Evolutionary conservation across 1,284 basidiomycete genomes (phyloP).

Genomic region (Trichosporon faecale): DNA sequence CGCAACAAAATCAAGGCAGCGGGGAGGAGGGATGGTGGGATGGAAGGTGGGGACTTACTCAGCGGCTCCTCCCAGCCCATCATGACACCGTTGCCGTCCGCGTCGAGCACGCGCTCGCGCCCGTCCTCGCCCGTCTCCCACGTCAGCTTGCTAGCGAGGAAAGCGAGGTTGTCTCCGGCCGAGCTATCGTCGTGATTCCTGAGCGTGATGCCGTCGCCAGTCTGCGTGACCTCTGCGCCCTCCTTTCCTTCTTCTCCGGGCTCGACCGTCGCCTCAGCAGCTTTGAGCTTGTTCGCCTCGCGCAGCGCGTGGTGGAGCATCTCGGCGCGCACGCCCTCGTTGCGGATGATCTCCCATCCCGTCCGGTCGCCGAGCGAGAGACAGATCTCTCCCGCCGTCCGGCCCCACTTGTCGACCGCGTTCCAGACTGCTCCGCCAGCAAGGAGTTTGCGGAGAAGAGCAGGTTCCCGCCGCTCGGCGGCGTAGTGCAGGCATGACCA

Average conservation of each 20-base stretch:
- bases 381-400: slow-evolving; percentile 84
- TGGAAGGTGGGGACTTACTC: slow-evolving; percentile 56
- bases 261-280: not conserved
- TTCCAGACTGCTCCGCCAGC: slow-evolving; percentile 90
- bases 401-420: slow-evolving; percentile 71
- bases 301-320: slow-evolving; percentile 51
- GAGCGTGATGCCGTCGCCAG: slow-evolving; percentile 32
- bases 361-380: slow-evolving; percentile 73
- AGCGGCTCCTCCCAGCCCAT: slow-evolving; percentile 90
- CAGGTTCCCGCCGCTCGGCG: slow-evolving; percentile 66
- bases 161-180: slow-evolving; percentile 69
- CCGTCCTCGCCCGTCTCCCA: slow-evolving; percentile 71
- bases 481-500: slow-evolving; percentile 86
- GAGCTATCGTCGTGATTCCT: slow-evolving; percentile 62
- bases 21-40: not conserved
- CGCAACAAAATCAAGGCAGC: not conserved
- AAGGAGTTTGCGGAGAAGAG: slow-evolving; percentile 66
- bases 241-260: slow-evolving; percentile 14
- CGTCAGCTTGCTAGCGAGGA: slow-evolving; percentile 67
- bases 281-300: slow-evolving; percentile 15
- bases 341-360: slow-evolving; percentile 72
- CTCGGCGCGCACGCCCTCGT: slow-evolving; percentile 73
- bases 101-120: slow-evolving; percentile 62
- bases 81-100: slow-evolving; percentile 76
- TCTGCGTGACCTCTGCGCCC: slow-evolving; percentile 16